phyloP scores from a whole-genome alignment of 176 grass and related monocot genomes.

The Pontederia paniculata region DNA sequence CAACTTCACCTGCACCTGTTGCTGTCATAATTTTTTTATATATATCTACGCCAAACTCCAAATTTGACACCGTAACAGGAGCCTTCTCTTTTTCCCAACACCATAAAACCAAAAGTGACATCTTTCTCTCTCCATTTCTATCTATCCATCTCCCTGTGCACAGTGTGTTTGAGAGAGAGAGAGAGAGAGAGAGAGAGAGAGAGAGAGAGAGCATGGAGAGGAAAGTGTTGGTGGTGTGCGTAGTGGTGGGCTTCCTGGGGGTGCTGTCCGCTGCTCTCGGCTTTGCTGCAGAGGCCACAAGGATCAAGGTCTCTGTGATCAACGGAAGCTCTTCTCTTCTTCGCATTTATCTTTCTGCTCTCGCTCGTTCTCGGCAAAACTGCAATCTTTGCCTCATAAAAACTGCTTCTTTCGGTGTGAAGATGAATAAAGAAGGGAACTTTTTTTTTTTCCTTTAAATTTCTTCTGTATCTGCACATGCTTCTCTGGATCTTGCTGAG shows the following conservation, averaged over 20 bases:
- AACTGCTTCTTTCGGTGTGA: too few relatives aligned
- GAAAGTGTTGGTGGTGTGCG: conserved; percentile 52
- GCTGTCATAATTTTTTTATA: too few relatives aligned
- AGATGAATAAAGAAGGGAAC: too few relatives aligned
- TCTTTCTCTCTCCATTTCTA: too few relatives aligned
- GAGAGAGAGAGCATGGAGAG: conserved; percentile 38
- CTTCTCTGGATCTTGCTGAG: background rate
- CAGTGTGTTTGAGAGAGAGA: too few relatives aligned
- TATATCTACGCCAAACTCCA: too few relatives aligned
- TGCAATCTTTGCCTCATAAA: background rate
- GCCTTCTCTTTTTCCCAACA: too few relatives aligned
- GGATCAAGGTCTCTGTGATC: conserved; percentile 52
- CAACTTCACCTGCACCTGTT: too few relatives aligned
- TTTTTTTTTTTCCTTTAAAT: conserved; percentile 4
- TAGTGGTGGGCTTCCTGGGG: conserved; percentile 62
- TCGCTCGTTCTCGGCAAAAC: background rate
- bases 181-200: background rate
- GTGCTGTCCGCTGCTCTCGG: conserved; percentile 75
- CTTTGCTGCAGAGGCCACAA: conserved; percentile 83
- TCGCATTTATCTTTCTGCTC: too few relatives aligned
- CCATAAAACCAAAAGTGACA: too few relatives aligned
- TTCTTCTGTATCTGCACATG: conserved; percentile 1
- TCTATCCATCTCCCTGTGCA: too few relatives aligned
- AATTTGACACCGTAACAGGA: too few relatives aligned
- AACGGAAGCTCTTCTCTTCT: background rate